A percentile compares a stretch with the other conserved stretches of the same genome.
Conservation (phyloP, 805 yeast species). For the Candida krabiensis region DNA sequence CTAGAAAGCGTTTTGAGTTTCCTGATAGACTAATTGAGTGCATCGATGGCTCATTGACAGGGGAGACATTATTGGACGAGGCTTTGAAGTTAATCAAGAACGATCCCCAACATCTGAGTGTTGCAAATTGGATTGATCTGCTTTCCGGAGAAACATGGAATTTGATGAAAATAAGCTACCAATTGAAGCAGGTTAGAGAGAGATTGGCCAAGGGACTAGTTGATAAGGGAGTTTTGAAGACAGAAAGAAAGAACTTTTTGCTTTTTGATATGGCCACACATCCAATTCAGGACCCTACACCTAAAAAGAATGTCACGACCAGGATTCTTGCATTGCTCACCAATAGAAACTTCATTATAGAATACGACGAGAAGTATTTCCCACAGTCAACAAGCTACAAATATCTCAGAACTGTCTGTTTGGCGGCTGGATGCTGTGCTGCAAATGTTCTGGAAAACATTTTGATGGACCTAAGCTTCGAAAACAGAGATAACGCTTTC, state of each 20-base stretch:
- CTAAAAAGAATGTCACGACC: constrained; percentile 77
- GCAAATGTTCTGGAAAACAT: constrained; percentile 96
- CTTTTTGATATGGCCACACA: constrained; percentile 98
- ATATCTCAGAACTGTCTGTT: constrained; percentile 72
- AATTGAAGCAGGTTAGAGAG: constrained; percentile 95
- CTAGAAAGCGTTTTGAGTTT: constrained; percentile 83
- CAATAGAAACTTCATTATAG: constrained; percentile 63
- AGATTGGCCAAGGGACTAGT: constrained; percentile 95
- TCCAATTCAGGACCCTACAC: constrained; percentile 83
- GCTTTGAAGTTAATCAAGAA: constrained; percentile 85
- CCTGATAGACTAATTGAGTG: constrained; percentile 88
- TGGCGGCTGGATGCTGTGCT: constrained; percentile 89
- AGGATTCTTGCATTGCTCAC: constrained; percentile 72
- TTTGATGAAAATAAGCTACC: constrained; percentile 88
- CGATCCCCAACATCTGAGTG: constrained; percentile 75
- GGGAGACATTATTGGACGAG: constrained; percentile 93
- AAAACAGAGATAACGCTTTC: constrained; percentile 88
- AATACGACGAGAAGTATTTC: constrained; percentile 59
- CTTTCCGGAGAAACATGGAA: constrained; percentile 98
- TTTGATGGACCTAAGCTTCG: constrained; percentile 71
- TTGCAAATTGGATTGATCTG: constrained; percentile 90
- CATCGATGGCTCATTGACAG: constrained; percentile 81
- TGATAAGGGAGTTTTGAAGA: constrained; percentile 93
- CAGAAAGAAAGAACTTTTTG: constrained; percentile 92
- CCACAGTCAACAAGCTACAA: constrained; percentile 68